Evolutionary conservation across 2,329 filamentous ascomycete genomes (phyloP).

Genomic region (Penicillium sp.): DNA sequence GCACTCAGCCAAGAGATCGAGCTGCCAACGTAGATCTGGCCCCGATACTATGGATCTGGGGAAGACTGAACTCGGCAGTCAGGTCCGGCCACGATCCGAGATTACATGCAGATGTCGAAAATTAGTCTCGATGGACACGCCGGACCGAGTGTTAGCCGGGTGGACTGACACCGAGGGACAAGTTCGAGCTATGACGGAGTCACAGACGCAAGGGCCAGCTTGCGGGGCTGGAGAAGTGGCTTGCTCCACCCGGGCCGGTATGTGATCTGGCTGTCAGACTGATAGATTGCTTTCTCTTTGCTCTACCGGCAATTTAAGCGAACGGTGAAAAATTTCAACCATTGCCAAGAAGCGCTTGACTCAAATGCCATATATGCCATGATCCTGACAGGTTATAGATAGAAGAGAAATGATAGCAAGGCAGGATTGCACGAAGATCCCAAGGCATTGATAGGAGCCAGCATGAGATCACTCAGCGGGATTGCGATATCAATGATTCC

Average conservation of each 20-base stretch:
- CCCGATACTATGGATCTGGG: constrained; percentile 12
- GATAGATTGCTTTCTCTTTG: not conserved
- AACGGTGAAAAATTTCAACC: not conserved
- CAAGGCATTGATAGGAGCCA: not conserved
- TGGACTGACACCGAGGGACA: constrained; percentile 10
- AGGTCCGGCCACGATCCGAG: constrained; percentile 9
- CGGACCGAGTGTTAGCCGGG: constrained; percentile 9
- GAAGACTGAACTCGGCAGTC: constrained; percentile 10
- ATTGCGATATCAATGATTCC: constrained; percentile 3
- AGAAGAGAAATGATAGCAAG: not conserved
- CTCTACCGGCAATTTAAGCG: not conserved
- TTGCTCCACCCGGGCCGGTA: constrained; percentile 2
- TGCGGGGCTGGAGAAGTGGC: constrained; percentile 2
- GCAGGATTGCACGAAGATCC: not conserved
- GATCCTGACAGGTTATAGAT: not conserved
- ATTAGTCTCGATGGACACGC: constrained; percentile 3
- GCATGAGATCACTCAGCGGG: not conserved
- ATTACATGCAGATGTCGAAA: constrained; percentile 4
- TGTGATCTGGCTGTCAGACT: constrained; percentile 1
- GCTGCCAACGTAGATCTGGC: constrained; percentile 11
- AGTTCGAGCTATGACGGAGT: not conserved
- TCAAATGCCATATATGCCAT: not conserved
- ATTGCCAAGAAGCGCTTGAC: not conserved
- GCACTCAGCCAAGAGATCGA: not conserved
- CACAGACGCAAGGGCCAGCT: constrained; percentile 8